Conservation (phyloP, 2,329 filamentous ascomycete species). For the Fusarium sp. region DNA sequence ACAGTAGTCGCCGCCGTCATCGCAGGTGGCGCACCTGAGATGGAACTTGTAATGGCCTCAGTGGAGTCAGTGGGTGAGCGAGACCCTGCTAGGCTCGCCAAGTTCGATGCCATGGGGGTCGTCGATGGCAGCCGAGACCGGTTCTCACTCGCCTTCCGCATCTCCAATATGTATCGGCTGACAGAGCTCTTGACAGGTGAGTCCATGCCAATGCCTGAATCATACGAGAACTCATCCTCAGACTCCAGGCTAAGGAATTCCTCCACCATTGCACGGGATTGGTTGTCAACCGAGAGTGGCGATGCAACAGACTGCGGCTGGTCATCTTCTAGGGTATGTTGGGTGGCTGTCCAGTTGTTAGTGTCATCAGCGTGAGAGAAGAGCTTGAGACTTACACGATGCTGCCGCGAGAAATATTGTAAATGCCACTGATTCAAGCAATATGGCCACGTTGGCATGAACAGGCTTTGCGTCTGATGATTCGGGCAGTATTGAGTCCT, state of each 20-base stretch:
- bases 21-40: neutral
- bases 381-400: constrained; percentile 22
- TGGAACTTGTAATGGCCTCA: neutral
- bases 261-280: constrained; percentile 33
- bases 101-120: neutral
- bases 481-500: neutral
- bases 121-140: constrained; percentile 14
- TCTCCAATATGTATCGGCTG: constrained; percentile 29
- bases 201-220: constrained; percentile 38
- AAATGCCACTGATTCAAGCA: constrained; percentile 40
- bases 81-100: neutral
- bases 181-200: constrained; percentile 4
- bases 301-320: constrained; percentile 6
- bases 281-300: constrained; percentile 16
- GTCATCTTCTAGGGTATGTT: constrained; percentile 30
- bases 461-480: constrained; percentile 10
- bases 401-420: constrained; percentile 28
- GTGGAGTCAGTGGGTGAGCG: neutral
- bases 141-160: constrained; percentile 24
- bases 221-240: constrained; percentile 24
- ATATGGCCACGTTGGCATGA: constrained; percentile 27
- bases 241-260: constrained; percentile 33
- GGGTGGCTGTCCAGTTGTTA: constrained; percentile 29
- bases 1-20: neutral
- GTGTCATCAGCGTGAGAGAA: neutral